These are phyloP conservation scores for Massospora cicadina DNA, from an alignment of 371 early-diverging fungal species.

Conservation along the genomic window DNA sequence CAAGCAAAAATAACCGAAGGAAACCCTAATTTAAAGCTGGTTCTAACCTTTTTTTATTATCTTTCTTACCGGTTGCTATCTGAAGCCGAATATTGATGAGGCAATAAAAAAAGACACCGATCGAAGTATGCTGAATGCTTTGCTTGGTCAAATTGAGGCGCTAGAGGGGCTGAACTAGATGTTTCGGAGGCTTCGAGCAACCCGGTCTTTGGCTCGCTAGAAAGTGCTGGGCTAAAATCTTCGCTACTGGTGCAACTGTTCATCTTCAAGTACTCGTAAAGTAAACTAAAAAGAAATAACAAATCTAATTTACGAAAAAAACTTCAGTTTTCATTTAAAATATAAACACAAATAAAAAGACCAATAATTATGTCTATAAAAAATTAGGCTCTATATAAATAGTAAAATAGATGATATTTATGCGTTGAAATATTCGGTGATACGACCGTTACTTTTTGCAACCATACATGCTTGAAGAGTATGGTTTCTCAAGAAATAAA, in stretches of 20 bases:
- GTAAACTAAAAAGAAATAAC: too few relatives aligned
- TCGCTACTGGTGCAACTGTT: not conserved
- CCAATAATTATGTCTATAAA: too few relatives aligned
- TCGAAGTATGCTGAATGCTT: not conserved
- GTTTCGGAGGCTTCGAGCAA: not conserved
- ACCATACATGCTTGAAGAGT: too few relatives aligned
- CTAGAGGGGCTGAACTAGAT: not conserved
- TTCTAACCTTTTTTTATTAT: not conserved
- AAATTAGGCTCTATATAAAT: too few relatives aligned
- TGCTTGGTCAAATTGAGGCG: not conserved
- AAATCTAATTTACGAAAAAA: too few relatives aligned
- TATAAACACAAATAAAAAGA: too few relatives aligned
- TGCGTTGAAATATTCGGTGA: too few relatives aligned
- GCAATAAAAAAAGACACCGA: not conserved
- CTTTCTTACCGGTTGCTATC: not conserved
- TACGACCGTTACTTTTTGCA: too few relatives aligned
- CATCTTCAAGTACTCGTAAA: too few relatives aligned
- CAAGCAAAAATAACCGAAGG: slow-evolving; percentile 64
- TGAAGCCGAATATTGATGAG: not conserved
- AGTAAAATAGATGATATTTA: too few relatives aligned
- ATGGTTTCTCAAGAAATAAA: too few relatives aligned
- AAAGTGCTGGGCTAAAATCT: not conserved
- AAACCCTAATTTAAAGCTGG: slow-evolving; percentile 37
- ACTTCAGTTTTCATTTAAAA: too few relatives aligned
- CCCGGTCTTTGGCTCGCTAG: not conserved